Base-by-base conservation (phyloP, 495 filamentous ascomycete species). In the Talaromyces liani region DNA sequence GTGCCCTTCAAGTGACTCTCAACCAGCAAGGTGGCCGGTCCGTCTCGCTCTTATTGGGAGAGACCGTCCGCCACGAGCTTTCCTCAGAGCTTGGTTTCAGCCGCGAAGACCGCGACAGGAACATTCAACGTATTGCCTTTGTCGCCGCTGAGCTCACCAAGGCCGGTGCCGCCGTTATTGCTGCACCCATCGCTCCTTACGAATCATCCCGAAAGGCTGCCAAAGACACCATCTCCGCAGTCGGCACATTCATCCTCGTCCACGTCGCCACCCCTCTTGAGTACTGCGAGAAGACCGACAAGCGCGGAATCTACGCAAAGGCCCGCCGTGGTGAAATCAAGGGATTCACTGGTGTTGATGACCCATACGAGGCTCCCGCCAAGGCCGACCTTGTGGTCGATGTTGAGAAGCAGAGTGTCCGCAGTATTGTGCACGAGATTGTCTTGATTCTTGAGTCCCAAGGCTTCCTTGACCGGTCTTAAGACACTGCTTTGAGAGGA, bases 331-430 rank as follows among this genome's bases (percentile, higher is more conserved):
- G 94, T 16, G 92, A 97, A 82, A 96, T 98, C 79, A 94, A 91
- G 86, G 92, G 92, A 34, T 98, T 98, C 82, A 98, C 94, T 33
- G 94, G 94, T 70, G 94, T 98, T 63, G 94, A 98, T 75, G 94
- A 97, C 76, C 92, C 94, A 62, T 98, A 98, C 74, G 94, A 98
- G 86, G 71, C 74, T 64, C 94, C 94, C 4, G 70, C 75, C 63
- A 94, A 95, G 79, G 84, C 91, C 31, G 84, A 97, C 73, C 80
- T 98, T 63, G 84, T 85, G 29, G 93, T 98, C 8, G 91, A 98
- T 75, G 73, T 85, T 63, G 87, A 89, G 79, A 91, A 87, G 84
- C 91, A 88, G 75, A 89, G 83, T 64, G 92, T 98, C 51, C 85
- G 95, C 75, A 93, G 88, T 65, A 92, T 92, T 61, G 94, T 98